A percentile compares a stretch with the other conserved stretches of the same genome.
phyloP scores from a whole-genome alignment of 148 eudicot genomes.

The Rhododendron ovatum region DNA sequence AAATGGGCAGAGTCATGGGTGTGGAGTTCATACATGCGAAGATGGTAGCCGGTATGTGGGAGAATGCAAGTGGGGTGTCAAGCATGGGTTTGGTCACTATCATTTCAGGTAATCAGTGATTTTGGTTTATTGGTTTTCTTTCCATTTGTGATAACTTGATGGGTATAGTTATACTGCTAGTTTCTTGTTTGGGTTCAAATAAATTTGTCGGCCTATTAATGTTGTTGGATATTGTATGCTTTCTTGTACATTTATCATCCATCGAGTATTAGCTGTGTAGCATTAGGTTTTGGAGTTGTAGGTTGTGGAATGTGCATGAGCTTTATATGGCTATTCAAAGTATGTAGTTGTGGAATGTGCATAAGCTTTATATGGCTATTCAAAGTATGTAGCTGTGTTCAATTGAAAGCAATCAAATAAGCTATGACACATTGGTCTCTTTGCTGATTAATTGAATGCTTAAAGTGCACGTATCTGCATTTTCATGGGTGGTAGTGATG shows the following conservation, averaged over 20 bases:
- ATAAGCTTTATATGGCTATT: background rate
- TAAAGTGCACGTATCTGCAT: background rate
- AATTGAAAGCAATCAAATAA: background rate
- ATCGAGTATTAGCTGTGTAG: background rate
- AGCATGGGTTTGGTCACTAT: constrained; percentile 95
- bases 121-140: background rate
- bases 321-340: background rate
- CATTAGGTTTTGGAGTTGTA: background rate
- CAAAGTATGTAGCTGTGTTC: background rate
- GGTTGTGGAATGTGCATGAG: background rate
- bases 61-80: constrained; percentile 97
- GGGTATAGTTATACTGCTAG: background rate
- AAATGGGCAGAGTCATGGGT: constrained; percentile 94
- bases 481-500: background rate
- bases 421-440: background rate
- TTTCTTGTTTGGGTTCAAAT: background rate
- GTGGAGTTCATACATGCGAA: constrained; percentile 91
- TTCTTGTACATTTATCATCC: background rate
- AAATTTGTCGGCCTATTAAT: background rate
- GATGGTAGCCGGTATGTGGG: constrained; percentile 95
- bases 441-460: background rate
- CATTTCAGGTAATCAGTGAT: constrained; percentile 65
- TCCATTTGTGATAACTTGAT: background rate
- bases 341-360: background rate
- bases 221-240: background rate